These are phyloP conservation scores for Dacryopinax spathularia DNA, from an alignment of 768 basidiomycete genomes.

Conservation along the genomic window DNA sequence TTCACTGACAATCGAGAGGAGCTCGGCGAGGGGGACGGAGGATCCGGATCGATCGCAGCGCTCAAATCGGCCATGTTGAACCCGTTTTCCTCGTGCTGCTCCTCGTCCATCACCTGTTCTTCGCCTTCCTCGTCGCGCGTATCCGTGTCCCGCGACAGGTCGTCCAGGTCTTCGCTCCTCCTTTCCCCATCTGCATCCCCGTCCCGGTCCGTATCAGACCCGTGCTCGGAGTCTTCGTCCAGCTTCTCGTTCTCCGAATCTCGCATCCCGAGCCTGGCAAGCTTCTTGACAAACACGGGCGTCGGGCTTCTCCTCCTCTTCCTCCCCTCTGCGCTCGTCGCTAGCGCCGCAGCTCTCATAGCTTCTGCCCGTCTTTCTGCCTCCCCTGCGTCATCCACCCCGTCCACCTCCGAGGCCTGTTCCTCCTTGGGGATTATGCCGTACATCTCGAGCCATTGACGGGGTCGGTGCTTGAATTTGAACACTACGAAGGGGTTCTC, in stretches of 20 bases:
- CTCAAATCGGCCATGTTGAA: no score
- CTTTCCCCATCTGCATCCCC: background rate
- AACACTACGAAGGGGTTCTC: background rate
- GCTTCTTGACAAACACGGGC: background rate
- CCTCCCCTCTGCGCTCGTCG: no score
- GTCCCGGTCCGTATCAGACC: background rate
- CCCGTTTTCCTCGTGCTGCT: background rate
- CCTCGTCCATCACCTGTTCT: background rate
- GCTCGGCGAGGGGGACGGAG: no score
- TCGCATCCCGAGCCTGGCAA: background rate
- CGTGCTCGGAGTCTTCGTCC: background rate
- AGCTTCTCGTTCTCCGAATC: no score
- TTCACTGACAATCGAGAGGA: no score
- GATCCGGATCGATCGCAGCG: no score
- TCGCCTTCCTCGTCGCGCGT: background rate
- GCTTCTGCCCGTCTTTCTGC: background rate
- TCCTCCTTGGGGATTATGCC: background rate
- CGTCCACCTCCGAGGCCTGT: background rate
- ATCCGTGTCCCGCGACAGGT: background rate
- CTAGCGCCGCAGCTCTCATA: no score
- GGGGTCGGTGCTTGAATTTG: background rate
- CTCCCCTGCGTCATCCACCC: background rate
- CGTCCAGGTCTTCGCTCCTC: no score
- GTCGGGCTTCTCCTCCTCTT: background rate
- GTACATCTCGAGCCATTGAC: background rate